Percentiles rank a stretch among this genome's conserved stretches.
phyloP scores from a whole-genome alignment of 306 rosid genomes.

The Prunus mume region DNA sequence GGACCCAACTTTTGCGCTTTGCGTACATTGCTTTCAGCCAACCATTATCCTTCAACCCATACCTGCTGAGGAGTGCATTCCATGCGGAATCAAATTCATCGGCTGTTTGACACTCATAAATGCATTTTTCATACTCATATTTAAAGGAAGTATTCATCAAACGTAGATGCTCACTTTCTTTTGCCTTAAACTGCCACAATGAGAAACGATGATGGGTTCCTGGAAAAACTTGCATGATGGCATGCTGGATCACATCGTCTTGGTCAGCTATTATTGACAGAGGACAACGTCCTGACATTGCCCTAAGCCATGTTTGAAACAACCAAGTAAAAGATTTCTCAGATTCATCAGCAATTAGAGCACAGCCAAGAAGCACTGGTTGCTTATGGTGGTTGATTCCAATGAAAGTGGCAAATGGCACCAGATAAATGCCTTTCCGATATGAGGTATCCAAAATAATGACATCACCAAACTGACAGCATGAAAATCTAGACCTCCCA shows the following conservation, averaged over 20 bases:
- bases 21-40: constrained; percentile 86
- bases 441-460: constrained; percentile 78
- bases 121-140: constrained; percentile 74
- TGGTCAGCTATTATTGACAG: constrained; percentile 87
- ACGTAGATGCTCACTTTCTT: constrained; percentile 63
- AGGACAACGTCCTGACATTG: constrained; percentile 72
- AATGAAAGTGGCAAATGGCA: constrained; percentile 82
- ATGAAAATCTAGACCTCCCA: constrained; percentile 89
- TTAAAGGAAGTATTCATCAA: constrained; percentile 56
- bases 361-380: constrained; percentile 95
- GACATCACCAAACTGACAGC: constrained; percentile 90
- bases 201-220: constrained; percentile 79
- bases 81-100: constrained; percentile 78
- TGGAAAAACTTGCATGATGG: constrained; percentile 72
- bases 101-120: constrained; percentile 66
- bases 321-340: constrained; percentile 88
- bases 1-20: constrained; percentile 87
- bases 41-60: constrained; percentile 66
- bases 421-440: constrained; percentile 63
- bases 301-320: constrained; percentile 90
- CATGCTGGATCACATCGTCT: constrained; percentile 71
- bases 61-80: constrained; percentile 64
- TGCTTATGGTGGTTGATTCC: constrained; percentile 95
- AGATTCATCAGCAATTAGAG: constrained; percentile 85
- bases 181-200: constrained; percentile 77